These are phyloP conservation scores for Ceratocystis eucalypticola DNA, from an alignment of 2,329 filamentous ascomycete genomes.

Conservation along the genomic window DNA sequence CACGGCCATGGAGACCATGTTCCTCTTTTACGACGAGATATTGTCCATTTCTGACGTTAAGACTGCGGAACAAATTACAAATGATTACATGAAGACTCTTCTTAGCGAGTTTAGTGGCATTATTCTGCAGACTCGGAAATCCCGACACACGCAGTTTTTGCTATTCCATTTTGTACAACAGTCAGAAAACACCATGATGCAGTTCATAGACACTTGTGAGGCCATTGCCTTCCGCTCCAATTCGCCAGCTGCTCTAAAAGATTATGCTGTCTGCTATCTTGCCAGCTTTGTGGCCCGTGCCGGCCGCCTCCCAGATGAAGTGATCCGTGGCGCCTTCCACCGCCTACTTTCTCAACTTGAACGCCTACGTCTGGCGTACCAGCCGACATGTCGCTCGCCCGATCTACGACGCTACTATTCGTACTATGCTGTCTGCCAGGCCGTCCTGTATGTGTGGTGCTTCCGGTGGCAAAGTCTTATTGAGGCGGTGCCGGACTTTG, in stretches of 20 bases:
- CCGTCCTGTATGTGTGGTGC: constrained; percentile 87
- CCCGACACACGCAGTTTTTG: constrained; percentile 86
- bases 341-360: constrained; percentile 68
- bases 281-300: constrained; percentile 89
- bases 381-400: constrained; percentile 64
- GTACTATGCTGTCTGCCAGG: constrained; percentile 82
- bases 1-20: constrained; percentile 73
- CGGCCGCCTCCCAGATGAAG: constrained; percentile 59
- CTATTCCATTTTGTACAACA: constrained; percentile 90
- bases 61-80: constrained; percentile 33
- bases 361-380: constrained; percentile 56
- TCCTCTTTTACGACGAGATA: constrained; percentile 62
- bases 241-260: constrained; percentile 58
- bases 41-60: constrained; percentile 57
- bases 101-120: constrained; percentile 76
- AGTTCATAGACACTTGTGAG: constrained; percentile 37
- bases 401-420: constrained; percentile 71
- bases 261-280: constrained; percentile 81
- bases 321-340: constrained; percentile 71
- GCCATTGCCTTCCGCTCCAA: constrained; percentile 39
- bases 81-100: constrained; percentile 57
- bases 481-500: constrained; percentile 43
- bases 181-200: constrained; percentile 61
- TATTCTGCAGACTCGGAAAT: constrained; percentile 81
- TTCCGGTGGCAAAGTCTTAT: constrained; percentile 93